Base-by-base conservation (phyloP, 345 rosid species). In the Rhodamnia rubescens region DNA sequence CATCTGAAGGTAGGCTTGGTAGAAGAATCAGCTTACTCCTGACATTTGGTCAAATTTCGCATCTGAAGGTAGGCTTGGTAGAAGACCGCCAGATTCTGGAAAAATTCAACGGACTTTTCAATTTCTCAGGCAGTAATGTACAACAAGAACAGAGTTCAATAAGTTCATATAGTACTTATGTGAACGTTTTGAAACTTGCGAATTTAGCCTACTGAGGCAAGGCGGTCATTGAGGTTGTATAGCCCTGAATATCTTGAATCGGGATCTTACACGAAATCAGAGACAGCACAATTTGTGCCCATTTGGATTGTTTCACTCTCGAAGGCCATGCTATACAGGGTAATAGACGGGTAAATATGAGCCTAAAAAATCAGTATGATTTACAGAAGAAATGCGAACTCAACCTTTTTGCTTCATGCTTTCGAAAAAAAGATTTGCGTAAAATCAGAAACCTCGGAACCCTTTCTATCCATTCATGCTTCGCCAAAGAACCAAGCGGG, bases 1-100 rank as follows among this genome's bases (percentile, higher is more conserved):
- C 95, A 88, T 93, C 93, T 12, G 91, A 90, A 74, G 95, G 95
- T 86, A 91, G 86, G 89, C 95, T 93, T 18, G 93, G 93, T 80
- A 93, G 87, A 85, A 93, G 95, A 84, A n/a, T n/a, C n/a, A 90
- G 91, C 93, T 88, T 32, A 93, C 84, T 86, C 92, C 95, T 1
- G 95, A 88, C 85, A 85, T 74, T 85, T 85, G 83, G 81, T 91
- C 95, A 51, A 83, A 86, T 55, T 89, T 91, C 49, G 91, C 95
- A 88, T 93, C 93, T 12, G 91, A 90, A 74, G 95, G 95, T 85
- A 90, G 86, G 89, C 95, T 93, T 18, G 93, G 93, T 80, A 93
- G 87, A 85, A 93, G 95, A 84, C 93, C 91, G 53, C 95, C 95
- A 84, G 93, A 91, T 49, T 85, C 95, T 93, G 83, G 40, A 29